Evolutionary conservation across 1,284 basidiomycete genomes (phyloP), one percentile per base, ranked within the genome.

Genomic region (Papiliotrema flavescens): DNA sequence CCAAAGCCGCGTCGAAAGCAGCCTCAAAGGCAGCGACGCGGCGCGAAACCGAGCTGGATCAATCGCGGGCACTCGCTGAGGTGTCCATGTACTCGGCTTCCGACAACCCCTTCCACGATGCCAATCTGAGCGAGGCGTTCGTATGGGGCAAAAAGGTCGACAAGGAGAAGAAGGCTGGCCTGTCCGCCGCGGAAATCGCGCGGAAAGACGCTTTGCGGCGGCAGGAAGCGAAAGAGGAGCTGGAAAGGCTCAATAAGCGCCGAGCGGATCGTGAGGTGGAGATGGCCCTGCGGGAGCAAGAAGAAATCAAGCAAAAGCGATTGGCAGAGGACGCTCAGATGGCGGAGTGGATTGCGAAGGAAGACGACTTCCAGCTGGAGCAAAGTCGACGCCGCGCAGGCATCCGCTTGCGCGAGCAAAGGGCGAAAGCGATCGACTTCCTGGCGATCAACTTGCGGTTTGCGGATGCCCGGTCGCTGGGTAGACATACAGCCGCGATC

Each of bases 131-230:
- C 22, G 90, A 97, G 69, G 89, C 92, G 73, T 98, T 98, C 76
- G 85, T 88, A 56, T 99, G 96, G 96, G 90, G 92, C 76, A 99
- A 99, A 81, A 98, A 98, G 79, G 84, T 86, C 36, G 95, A 98
- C 73, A 92, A 92, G 78, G 96, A 98, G 73, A 83, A 85, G 69
- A 97, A 95, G 75, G 79, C 85, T 54, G 96, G 96, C 1, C 69
- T 98, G 53, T 84, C 86, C 1, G 69, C 85, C 0, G 86, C 85
- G 1, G 95, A 99, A 69, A 83, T 89, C 2, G 86, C 88, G 57
- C 80, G 81, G 60, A 83, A 84, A 63, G 96, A 99, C 77, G 86
- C 86, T 2, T 74, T 89, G 23, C 79, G 95, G 49, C 81, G 88
- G 32, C 83, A 88, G 62, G 96, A 98, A 69, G 92, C 94, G 1